These are phyloP conservation scores for Termitomyces bulborhizus DNA, from an alignment of 768 basidiomycete genomes.

Conservation along the genomic window DNA sequence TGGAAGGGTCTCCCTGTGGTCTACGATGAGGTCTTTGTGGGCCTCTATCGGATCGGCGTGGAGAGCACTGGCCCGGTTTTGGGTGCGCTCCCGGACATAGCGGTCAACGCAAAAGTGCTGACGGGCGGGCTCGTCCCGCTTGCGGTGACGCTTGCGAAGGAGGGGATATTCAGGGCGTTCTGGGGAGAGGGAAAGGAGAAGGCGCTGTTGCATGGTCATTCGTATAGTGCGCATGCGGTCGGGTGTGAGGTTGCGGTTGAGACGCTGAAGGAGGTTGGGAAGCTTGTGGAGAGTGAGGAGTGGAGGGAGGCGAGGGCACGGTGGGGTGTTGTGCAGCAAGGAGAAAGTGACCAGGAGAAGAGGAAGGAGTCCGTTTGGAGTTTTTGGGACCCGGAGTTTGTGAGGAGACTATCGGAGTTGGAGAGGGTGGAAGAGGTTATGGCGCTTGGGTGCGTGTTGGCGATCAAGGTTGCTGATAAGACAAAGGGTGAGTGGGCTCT, in stretches of 20 bases:
- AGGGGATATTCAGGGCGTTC: conserved; percentile 79
- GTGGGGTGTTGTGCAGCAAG: conserved; percentile 69
- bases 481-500: conserved; percentile 38
- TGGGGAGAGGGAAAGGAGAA: conserved; percentile 68
- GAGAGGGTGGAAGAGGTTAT: conserved; percentile 66
- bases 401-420: conserved; percentile 52
- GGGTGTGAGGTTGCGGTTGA: conserved; percentile 90
- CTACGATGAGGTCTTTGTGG: conserved; percentile 95
- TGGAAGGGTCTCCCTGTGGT: conserved; percentile 83
- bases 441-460: conserved; percentile 83
- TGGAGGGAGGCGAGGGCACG: conserved; percentile 56
- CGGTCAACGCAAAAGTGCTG: conserved; percentile 88
- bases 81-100: conserved; percentile 76
- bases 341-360: neutral
- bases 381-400: conserved; percentile 78
- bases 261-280: conserved; percentile 63
- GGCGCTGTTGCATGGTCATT: conserved; percentile 90
- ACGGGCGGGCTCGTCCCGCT: conserved; percentile 91
- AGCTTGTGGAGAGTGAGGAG: conserved; percentile 34
- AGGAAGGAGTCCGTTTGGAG: conserved; percentile 55
- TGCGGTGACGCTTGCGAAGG: conserved; percentile 75
- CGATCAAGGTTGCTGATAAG: conserved; percentile 63
- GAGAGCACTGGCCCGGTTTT: conserved; percentile 60
- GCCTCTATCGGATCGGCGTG: conserved; percentile 82
- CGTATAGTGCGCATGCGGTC: conserved; percentile 90